These are phyloP conservation scores for Fragilariopsis cylindrus DNA, from an alignment of 108 stramenopile species.

Conservation along the genomic window DNA sequence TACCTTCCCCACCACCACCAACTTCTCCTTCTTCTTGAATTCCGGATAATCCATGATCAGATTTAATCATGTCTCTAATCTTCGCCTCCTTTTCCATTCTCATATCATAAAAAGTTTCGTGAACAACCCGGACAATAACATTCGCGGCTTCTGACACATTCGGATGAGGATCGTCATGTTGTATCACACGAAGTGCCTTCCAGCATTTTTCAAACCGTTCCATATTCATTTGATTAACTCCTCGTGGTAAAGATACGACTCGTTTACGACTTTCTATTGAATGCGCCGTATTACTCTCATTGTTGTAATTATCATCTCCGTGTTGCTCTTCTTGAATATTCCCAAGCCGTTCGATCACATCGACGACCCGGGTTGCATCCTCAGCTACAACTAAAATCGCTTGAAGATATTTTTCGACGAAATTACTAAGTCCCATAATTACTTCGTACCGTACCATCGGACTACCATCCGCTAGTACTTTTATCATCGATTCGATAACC, in stretches of 20 bases:
- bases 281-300: background rate
- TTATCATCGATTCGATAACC: conserved; percentile 30
- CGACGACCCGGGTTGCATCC: conserved; percentile 30
- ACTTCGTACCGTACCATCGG: conserved; percentile 87
- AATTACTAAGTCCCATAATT: conserved; percentile 56
- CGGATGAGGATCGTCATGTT: conserved; percentile 80
- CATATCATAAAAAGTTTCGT: conserved; percentile 62
- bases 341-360: conserved; percentile 12
- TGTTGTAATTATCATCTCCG: conserved; percentile 21
- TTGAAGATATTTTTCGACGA: conserved; percentile 80
- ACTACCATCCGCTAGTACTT: conserved; percentile 63
- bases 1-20: background rate
- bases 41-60: conserved; percentile 22
- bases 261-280: conserved; percentile 1
- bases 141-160: conserved; percentile 58
- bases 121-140: conserved; percentile 67
- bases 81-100: conserved; percentile 33
- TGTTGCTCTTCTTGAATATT: conserved; percentile 25
- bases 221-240: conserved; percentile 35
- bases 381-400: conserved; percentile 79
- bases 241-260: conserved; percentile 46
- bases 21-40: conserved; percentile 43
- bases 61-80: conserved; percentile 15
- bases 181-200: conserved; percentile 59
- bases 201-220: conserved; percentile 72